phyloP scores from a whole-genome alignment of 2,329 filamentous ascomycete genomes.

The Penicillium olsonii region DNA sequence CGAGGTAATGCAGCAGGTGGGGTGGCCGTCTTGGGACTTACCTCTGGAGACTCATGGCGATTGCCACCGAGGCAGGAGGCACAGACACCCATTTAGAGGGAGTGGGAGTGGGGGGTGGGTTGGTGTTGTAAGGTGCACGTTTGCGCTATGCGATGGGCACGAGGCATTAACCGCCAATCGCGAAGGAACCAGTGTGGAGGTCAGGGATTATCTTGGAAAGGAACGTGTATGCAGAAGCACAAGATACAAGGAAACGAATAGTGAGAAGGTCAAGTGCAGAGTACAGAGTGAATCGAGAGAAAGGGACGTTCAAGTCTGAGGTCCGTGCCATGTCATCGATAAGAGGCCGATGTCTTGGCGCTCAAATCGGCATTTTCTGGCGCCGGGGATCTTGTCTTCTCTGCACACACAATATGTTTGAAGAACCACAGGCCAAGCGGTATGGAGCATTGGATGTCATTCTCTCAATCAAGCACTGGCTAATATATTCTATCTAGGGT shows the following conservation, averaged over 20 bases:
- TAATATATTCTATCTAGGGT: slow-evolving; percentile 25
- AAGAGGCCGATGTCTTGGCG: slow-evolving; percentile 15
- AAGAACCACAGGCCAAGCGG: slow-evolving; percentile 40
- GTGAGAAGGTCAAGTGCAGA: slow-evolving; percentile 2
- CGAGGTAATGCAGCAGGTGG: slow-evolving; percentile 13
- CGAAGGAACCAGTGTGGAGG: slow-evolving; percentile 6
- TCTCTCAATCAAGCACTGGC: background rate
- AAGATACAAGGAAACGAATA: slow-evolving; percentile 8
- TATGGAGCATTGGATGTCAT: slow-evolving; percentile 12
- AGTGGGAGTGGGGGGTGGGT: slow-evolving; percentile 1
- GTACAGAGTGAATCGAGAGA: too few species aligned
- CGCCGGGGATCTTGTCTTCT: background rate
- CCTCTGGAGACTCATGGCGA: slow-evolving; percentile 42
- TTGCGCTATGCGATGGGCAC: slow-evolving; percentile 19
- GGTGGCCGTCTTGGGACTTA: slow-evolving; percentile 12
- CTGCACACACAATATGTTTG: slow-evolving; percentile 33
- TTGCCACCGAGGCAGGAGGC: slow-evolving; percentile 44
- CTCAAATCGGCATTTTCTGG: slow-evolving; percentile 14
- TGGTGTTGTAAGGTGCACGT: slow-evolving; percentile 5
- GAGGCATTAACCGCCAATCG: slow-evolving; percentile 24
- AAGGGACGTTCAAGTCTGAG: slow-evolving; percentile 7
- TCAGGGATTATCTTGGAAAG: slow-evolving; percentile 8
- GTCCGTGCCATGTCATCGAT: slow-evolving; percentile 28
- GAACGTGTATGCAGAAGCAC: slow-evolving; percentile 18
- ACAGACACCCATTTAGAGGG: slow-evolving; percentile 46